Percentiles rank a stretch among this genome's conserved stretches.
Evolutionary conservation across 345 rosid genomes (phyloP).

Genomic region (Acer campestre): DNA sequence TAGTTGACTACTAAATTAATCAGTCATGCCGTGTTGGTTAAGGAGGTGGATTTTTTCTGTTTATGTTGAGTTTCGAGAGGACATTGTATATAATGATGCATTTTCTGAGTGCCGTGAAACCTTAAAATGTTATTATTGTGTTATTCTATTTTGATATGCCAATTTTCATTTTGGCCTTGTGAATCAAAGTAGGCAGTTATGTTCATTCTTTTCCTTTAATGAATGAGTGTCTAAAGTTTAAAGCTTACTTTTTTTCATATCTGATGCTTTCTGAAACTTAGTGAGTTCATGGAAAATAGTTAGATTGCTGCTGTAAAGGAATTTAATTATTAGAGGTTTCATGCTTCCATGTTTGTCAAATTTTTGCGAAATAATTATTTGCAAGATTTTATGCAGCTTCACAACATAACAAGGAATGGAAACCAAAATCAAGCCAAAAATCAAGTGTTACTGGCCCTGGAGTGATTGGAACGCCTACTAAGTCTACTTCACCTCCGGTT

Average conservation of each 20-base stretch:
- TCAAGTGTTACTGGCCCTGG: constrained; percentile 46
- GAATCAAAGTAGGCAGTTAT: neutral
- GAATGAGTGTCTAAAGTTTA: neutral
- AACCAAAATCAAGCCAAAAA: constrained; percentile 77
- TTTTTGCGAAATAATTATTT: constrained; percentile 11
- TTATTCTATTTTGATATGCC: neutral
- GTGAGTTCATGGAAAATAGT: constrained; percentile 13
- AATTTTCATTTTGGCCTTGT: neutral
- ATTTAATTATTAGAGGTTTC: neutral
- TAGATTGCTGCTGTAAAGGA: neutral
- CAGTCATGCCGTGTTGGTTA: neutral
- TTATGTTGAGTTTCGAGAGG: neutral
- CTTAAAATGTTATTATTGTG: neutral
- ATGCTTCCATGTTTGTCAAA: neutral
- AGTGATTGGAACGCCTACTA: constrained; percentile 66
- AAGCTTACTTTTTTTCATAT: neutral
- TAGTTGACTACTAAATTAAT: no score
- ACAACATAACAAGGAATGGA: constrained; percentile 82
- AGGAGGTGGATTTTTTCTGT: neutral
- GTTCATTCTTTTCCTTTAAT: neutral
- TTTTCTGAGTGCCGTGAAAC: neutral
- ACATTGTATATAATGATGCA: neutral
- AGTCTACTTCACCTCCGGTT: constrained; percentile 46
- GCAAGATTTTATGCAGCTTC: constrained; percentile 44
- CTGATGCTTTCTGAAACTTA: neutral